Evolutionary conservation across 2,329 filamentous ascomycete species (phyloP).

Genomic region (Fusarium drepaniforme): DNA sequence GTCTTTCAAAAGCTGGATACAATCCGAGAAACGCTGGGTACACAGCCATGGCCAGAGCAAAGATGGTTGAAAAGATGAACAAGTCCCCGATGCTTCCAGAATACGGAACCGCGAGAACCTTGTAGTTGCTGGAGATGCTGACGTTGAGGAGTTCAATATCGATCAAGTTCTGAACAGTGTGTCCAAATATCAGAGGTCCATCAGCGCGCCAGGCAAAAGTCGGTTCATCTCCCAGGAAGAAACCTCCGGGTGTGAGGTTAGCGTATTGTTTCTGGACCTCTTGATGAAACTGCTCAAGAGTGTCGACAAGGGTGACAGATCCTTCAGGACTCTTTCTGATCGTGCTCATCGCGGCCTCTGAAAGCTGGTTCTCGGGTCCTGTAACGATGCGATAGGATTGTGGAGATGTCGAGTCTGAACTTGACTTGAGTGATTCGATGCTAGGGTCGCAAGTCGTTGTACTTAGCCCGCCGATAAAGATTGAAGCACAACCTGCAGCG

Average conservation of each 20-base stretch:
- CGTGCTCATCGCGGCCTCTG: neutral
- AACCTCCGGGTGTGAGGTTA: neutral
- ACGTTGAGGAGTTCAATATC: constrained; percentile 5
- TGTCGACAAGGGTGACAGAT: neutral
- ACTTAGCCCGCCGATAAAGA: neutral
- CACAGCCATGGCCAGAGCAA: constrained; percentile 2
- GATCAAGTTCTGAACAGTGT: constrained; percentile 1
- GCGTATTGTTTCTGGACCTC: constrained; percentile 56
- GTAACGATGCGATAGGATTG: neutral
- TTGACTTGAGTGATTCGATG: neutral
- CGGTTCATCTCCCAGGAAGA: neutral
- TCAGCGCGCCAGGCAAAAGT: constrained; percentile 12
- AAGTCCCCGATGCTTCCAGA: constrained; percentile 7
- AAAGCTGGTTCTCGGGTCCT: neutral
- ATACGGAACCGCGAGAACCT: constrained; percentile 1
- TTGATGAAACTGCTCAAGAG: neutral
- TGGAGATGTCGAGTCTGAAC: neutral
- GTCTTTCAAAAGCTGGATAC: constrained; percentile 12
- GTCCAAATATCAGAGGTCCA: constrained; percentile 3
- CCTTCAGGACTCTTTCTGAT: neutral
- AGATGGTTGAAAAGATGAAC: neutral
- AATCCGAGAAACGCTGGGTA: constrained; percentile 17
- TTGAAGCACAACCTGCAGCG: constrained; percentile 1
- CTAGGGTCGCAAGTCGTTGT: neutral
- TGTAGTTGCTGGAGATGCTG: neutral